Base-by-base conservation (phyloP, 164 flowering plant species). In the Tetracentron sinense region DNA sequence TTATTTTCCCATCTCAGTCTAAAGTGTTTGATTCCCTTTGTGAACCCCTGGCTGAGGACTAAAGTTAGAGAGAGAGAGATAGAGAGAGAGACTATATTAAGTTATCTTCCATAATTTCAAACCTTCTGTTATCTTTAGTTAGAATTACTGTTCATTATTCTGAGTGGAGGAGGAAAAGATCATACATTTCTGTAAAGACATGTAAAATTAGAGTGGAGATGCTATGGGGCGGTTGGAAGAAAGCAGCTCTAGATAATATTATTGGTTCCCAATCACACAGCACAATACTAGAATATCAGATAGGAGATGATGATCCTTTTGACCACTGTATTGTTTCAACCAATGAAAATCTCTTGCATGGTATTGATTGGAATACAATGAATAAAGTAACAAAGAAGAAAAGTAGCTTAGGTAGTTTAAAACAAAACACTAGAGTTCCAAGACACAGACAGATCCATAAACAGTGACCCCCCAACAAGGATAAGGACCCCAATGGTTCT, bases 381-480 rank as follows among this genome's bases (percentile, higher is more conserved):
- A 33, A 33, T n/a, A n/a, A n/a, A n/a, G n/a, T n/a, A 49, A 29
- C 42, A 61, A 42, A 7, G 19, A 52, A 49, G 42, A 47, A 68
- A 63, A 65, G 51, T 29, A 61, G 59, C 35, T 53, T 59, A 29
- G 69, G 63, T 61, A 57, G 71, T 62, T 62, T 31, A 61, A 70
- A 70, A 65, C 62, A 69, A 69, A 63, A 59, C 73, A 75, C 65
- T 61, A 61, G 30, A 61, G 66, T 49, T 57, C 29, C 25, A 47
- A 47, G 70, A 70, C 75, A 74, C 74, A 69, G 72, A 72, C 65
- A 72, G 62, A 68, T 67, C 60, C 73, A 61, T 63, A 57, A 73
- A 77, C 72, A 80, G 79, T 77, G 84, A 78, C 66, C 62, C 77
- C 81, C 76, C 77, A 75, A 61, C 74, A 74, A 8, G 65, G 75